phyloP scores from a whole-genome alignment of 73 alveolate species.

The Tetrahymena elliotti region DNA sequence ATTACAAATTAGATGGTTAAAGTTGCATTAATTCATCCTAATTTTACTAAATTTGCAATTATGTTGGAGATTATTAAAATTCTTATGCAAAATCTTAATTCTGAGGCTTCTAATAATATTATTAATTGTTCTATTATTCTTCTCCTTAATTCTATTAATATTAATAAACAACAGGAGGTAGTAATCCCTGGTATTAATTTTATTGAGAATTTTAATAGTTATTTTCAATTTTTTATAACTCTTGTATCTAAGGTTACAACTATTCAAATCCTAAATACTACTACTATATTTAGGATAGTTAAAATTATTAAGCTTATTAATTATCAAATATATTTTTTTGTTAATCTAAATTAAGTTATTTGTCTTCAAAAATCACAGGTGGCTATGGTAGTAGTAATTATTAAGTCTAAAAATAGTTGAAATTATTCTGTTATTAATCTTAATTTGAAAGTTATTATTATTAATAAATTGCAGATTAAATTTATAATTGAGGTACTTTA shows the following conservation, averaged over 20 bases:
- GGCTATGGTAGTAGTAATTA: neutral
- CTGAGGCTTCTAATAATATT: neutral
- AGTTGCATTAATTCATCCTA: too few relatives aligned
- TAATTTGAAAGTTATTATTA: too few relatives aligned
- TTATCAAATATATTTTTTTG: too few relatives aligned
- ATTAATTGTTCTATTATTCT: neutral
- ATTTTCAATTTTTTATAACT: neutral
- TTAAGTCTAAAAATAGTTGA: neutral
- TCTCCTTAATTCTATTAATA: neutral
- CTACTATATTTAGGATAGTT: neutral
- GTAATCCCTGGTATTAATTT: too few relatives aligned
- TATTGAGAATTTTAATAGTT: too few relatives aligned
- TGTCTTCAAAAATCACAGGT: neutral
- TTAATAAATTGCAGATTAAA: neutral
- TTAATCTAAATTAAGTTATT: neutral
- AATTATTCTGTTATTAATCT: neutral
- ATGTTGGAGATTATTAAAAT: neutral
- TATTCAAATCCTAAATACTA: too few relatives aligned
- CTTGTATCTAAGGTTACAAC: too few relatives aligned
- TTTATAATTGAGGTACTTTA: neutral
- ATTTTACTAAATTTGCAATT: too few relatives aligned
- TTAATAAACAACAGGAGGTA: neutral
- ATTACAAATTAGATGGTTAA: neutral
- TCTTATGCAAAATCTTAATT: neutral
- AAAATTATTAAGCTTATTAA: too few relatives aligned